phyloP scores from a whole-genome alignment of 257 asterid genomes.

The Capsicum pubescens region DNA sequence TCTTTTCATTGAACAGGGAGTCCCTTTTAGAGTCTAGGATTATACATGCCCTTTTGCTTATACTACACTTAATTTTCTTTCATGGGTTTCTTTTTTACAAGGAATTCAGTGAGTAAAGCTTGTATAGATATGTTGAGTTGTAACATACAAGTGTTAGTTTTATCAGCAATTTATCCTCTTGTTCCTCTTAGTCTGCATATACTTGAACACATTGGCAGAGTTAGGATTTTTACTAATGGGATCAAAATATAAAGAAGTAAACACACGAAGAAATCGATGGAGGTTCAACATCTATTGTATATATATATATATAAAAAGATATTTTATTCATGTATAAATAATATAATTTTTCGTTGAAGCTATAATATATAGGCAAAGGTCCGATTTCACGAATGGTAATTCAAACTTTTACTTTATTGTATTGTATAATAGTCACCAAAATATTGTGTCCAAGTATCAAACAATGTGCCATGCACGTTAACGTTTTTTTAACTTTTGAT shows the following conservation, averaged over 20 bases:
- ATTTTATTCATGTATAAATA: no score
- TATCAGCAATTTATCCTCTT: slow-evolving; percentile 6
- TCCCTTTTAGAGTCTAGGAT: slow-evolving; percentile 13
- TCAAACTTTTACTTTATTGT: background rate
- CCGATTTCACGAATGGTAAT: background rate
- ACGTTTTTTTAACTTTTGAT: background rate
- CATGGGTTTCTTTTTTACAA: background rate
- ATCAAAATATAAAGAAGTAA: no score
- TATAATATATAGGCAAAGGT: background rate
- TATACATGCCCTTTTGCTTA: background rate
- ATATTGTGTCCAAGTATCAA: background rate
- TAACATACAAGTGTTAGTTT: slow-evolving; percentile 23
- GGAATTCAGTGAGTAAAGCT: background rate
- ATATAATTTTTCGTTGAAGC: background rate
- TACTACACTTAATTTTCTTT: background rate
- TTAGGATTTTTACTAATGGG: no score
- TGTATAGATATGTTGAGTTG: background rate
- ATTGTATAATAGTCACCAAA: background rate
- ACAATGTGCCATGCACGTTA: no score
- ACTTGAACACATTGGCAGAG: background rate
- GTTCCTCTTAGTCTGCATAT: slow-evolving; percentile 1
- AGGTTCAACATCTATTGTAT: no score
- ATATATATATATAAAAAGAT: no score
- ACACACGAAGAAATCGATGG: no score
- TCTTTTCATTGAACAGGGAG: slow-evolving; percentile 20